Evolutionary conservation across 192 early-diverging fungal genomes (phyloP).

Genomic region (Haplosporangium gracile): DNA sequence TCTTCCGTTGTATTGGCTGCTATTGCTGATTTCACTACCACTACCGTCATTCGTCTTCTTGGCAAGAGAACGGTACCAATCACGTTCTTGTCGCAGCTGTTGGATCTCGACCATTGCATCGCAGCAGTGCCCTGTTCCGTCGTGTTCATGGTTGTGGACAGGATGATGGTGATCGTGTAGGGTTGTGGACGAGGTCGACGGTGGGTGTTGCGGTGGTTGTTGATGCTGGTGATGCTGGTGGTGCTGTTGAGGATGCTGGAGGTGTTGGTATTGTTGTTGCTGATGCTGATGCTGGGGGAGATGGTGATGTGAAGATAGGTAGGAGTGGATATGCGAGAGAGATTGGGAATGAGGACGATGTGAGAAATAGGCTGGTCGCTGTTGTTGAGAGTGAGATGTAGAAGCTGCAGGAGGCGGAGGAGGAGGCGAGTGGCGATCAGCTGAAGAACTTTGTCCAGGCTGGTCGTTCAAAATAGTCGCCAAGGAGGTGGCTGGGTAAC

Average conservation of each 20-base stretch:
- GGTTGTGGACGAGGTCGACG: neutral
- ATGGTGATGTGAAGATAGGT: neutral
- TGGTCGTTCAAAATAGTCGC: slow-evolving; percentile 17
- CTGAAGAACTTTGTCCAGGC: neutral
- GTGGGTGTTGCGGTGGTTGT: slow-evolving; percentile 4
- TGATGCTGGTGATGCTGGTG: slow-evolving; percentile 7
- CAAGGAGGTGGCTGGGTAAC: slow-evolving; percentile 17
- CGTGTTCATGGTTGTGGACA: slow-evolving; percentile 9
- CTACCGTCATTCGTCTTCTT: slow-evolving; percentile 8
- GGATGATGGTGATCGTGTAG: neutral
- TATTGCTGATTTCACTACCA: neutral
- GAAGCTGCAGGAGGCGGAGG: neutral
- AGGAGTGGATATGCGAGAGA: slow-evolving; percentile 9
- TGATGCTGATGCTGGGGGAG: slow-evolving; percentile 1
- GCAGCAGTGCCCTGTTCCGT: slow-evolving; percentile 13
- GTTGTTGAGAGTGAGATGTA: neutral
- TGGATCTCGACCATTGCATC: slow-evolving; percentile 48
- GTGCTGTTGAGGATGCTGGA: neutral
- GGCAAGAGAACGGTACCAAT: slow-evolving; percentile 29
- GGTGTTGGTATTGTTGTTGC: slow-evolving; percentile 9
- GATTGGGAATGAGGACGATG: slow-evolving; percentile 14
- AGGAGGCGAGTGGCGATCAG: slow-evolving; percentile 8
- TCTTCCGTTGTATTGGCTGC: neutral
- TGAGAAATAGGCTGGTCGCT: neutral
- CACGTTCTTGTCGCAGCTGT: slow-evolving; percentile 37